A percentile compares a stretch with the other conserved stretches of the same genome.
These are phyloP conservation scores for Fusarium dimerum DNA, from an alignment of 2,329 filamentous ascomycete genomes.

Conservation along the genomic window DNA sequence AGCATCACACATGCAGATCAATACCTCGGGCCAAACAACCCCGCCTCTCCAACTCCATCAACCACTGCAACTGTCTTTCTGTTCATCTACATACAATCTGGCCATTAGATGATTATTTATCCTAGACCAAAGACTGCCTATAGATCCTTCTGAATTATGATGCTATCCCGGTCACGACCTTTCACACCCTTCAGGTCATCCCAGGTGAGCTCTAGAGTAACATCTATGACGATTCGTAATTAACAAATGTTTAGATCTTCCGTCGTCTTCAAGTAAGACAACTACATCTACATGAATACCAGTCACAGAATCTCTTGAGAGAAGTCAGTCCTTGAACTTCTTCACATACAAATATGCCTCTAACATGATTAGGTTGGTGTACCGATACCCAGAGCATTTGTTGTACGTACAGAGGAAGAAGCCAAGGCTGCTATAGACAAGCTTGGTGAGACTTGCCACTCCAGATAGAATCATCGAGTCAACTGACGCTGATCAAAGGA, in stretches of 20 bases:
- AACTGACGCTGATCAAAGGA: not conserved
- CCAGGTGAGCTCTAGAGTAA: not conserved
- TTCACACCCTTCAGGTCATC: not conserved
- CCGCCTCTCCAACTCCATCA: not conserved
- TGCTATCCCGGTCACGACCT: not conserved
- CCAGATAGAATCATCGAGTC: no score
- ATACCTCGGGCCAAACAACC: not conserved
- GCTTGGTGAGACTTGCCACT: not conserved
- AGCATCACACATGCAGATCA: not conserved
- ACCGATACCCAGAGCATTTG: conserved; percentile 22
- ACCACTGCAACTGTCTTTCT: not conserved
- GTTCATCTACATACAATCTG: not conserved
- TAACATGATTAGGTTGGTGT: conserved; percentile 26
- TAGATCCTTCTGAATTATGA: not conserved
- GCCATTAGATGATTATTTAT: not conserved
- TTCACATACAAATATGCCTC: rapidly evolving
- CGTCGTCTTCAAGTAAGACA: not conserved
- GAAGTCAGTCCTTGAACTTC: not conserved
- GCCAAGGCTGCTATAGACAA: not conserved
- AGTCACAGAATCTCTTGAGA: conserved; percentile 7
- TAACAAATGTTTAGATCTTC: not conserved
- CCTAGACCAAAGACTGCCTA: not conserved
- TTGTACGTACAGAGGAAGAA: conserved; percentile 12
- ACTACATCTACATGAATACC: conserved; percentile 13
- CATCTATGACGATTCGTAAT: not conserved